These are phyloP conservation scores for Trichoderma sp. DNA, from an alignment of 2,329 filamentous ascomycete species.

Conservation along the genomic window DNA sequence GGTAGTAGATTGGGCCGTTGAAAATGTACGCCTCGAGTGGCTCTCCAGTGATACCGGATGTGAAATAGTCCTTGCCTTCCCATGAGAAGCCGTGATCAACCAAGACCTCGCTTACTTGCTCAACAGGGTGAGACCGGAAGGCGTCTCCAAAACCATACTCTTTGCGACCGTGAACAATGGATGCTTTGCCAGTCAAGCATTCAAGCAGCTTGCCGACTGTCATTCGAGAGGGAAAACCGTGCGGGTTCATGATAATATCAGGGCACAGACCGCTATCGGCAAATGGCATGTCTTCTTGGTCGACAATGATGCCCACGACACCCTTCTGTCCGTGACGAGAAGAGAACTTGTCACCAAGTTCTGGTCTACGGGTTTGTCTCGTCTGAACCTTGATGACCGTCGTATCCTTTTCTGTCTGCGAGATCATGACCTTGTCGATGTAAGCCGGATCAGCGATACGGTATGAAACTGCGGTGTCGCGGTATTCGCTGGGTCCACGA, in stretches of 20 bases:
- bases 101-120: constrained; percentile 84
- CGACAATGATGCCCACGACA: constrained; percentile 93
- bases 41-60: constrained; percentile 91
- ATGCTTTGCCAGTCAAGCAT: constrained; percentile 89
- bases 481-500: constrained; percentile 60
- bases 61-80: constrained; percentile 96
- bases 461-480: constrained; percentile 71
- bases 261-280: constrained; percentile 86
- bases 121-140: constrained; percentile 78
- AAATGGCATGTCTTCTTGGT: constrained; percentile 97
- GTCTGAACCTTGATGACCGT: constrained; percentile 92
- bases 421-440: constrained; percentile 95
- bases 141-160: constrained; percentile 82
- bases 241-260: constrained; percentile 99
- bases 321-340: constrained; percentile 98
- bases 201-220: constrained; percentile 98
- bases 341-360: constrained; percentile 97
- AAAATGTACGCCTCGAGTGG: constrained; percentile 94
- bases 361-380: constrained; percentile 89
- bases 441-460: constrained; percentile 80
- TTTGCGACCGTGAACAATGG: constrained; percentile 77
- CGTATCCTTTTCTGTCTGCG: constrained; percentile 80
- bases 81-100: constrained; percentile 90
- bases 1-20: constrained; percentile 98
- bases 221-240: constrained; percentile 99